A percentile compares a stretch with the other conserved stretches of the same genome.
Conservation (phyloP, 129 eudicot species). For the Calendula officinalis region DNA sequence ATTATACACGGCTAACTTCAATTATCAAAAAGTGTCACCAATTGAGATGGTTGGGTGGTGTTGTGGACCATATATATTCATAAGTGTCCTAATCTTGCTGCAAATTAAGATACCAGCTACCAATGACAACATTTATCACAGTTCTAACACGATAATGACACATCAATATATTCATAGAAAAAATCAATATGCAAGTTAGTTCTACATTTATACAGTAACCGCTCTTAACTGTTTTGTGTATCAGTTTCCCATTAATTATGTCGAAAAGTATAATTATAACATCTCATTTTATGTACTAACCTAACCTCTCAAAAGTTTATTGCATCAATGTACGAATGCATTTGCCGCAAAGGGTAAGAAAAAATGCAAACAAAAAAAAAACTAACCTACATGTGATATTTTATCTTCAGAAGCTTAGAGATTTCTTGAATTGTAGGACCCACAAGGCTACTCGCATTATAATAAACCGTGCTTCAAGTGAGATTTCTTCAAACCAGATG, state of each 20-base stretch:
- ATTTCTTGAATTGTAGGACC: slow-evolving; percentile 54
- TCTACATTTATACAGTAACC: not conserved
- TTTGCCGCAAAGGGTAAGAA: slow-evolving; percentile 5
- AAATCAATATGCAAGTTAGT: not conserved
- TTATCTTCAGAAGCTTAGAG: slow-evolving; percentile 39
- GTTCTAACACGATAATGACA: no score
- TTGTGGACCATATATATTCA: no score
- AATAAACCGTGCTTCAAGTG: slow-evolving; percentile 60
- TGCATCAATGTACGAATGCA: not conserved
- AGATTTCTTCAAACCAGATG: slow-evolving; percentile 61
- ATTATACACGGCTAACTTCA: no score
- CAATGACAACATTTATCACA: no score
- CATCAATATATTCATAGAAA: not conserved
- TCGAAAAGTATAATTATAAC: not conserved
- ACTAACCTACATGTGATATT: not conserved
- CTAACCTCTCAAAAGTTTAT: slow-evolving; percentile 8
- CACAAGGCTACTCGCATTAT: slow-evolving; percentile 70
- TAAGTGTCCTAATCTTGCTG: no score
- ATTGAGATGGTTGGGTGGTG: no score
- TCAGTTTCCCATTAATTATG: not conserved
- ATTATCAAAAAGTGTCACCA: no score
- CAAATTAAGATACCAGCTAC: no score
- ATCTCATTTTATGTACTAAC: slow-evolving; percentile 22
- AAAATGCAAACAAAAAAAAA: slow-evolving; percentile 7
- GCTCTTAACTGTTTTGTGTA: not conserved